These are phyloP conservation scores for Dioscorea alata DNA, from an alignment of 106 monocot genomes.

Conservation along the genomic window DNA sequence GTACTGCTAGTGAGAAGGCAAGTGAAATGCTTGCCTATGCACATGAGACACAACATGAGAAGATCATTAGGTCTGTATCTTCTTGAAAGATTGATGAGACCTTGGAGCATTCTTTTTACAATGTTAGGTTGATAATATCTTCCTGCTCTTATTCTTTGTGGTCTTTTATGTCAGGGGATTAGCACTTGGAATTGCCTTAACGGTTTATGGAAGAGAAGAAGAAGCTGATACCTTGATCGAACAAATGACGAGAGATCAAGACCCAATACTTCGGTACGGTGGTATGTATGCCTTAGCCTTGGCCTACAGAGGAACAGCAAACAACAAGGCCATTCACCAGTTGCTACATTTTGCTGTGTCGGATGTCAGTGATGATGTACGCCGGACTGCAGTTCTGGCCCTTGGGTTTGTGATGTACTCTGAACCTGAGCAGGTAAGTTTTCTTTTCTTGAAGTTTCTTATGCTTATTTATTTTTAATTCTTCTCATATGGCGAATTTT, in stretches of 20 bases:
- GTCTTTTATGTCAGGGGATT: conserved; percentile 48
- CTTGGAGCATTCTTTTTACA: neutral
- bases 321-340: conserved; percentile 99
- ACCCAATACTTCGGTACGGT: conserved; percentile 98
- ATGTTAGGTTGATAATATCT: neutral
- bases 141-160: neutral
- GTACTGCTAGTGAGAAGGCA: conserved; percentile 88
- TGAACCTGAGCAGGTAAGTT: conserved; percentile 89
- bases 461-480: too few relatives aligned
- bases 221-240: conserved; percentile 96
- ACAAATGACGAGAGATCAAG: conserved; percentile 97
- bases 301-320: conserved; percentile 93
- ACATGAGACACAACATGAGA: conserved; percentile 99
- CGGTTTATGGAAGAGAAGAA: conserved; percentile 98
- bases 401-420: conserved; percentile 95
- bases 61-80: conserved; percentile 74
- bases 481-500: too few relatives aligned
- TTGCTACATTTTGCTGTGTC: conserved; percentile 99
- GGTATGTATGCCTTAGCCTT: conserved; percentile 98
- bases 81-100: neutral
- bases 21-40: conserved; percentile 98
- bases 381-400: conserved; percentile 92
- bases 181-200: conserved; percentile 84
- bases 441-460: neutral
- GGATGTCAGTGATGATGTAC: conserved; percentile 98